Conservation (phyloP, 2,329 filamentous ascomycete genomes). For the Ciborinia camelliae region DNA sequence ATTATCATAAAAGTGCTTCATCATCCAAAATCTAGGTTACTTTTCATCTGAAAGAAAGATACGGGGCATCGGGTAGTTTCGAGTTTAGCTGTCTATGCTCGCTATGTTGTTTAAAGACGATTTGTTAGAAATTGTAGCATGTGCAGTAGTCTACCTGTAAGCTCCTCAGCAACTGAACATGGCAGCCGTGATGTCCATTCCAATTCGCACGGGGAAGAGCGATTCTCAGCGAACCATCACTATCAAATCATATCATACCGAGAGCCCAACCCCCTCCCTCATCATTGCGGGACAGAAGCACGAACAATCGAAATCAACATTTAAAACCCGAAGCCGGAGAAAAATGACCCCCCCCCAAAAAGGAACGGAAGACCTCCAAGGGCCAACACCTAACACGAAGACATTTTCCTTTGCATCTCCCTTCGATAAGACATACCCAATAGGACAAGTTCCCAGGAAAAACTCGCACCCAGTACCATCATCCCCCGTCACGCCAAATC, state of each 20-base stretch:
- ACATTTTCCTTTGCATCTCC: constrained; percentile 7
- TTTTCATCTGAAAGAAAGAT: neutral
- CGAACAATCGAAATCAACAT: neutral
- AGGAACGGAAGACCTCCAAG: constrained; percentile 10
- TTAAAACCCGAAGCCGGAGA: constrained; percentile 8
- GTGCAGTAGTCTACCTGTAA: constrained; percentile 9
- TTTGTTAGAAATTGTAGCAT: neutral
- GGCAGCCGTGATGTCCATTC: constrained; percentile 7
- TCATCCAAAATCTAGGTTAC: neutral
- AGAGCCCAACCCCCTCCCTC: neutral
- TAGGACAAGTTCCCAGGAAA: constrained; percentile 14
- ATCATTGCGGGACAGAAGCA: constrained; percentile 8
- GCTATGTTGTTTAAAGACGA: neutral
- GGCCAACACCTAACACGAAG: constrained; percentile 14
- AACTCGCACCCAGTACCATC: constrained; percentile 2
- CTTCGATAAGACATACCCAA: constrained; percentile 18
- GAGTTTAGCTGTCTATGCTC: neutral
- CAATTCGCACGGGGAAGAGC: constrained; percentile 17
- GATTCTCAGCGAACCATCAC: constrained; percentile 12
- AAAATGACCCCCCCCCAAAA: constrained; percentile 5
- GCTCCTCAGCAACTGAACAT: constrained; percentile 2
- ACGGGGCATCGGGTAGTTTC: neutral
- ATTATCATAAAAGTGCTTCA: neutral
- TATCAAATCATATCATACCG: too few relatives aligned
- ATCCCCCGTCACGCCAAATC: constrained; percentile 10